Conservation (phyloP, 352 stramenopile genomes). For the Pilasporangium apinafurcum region DNA sequence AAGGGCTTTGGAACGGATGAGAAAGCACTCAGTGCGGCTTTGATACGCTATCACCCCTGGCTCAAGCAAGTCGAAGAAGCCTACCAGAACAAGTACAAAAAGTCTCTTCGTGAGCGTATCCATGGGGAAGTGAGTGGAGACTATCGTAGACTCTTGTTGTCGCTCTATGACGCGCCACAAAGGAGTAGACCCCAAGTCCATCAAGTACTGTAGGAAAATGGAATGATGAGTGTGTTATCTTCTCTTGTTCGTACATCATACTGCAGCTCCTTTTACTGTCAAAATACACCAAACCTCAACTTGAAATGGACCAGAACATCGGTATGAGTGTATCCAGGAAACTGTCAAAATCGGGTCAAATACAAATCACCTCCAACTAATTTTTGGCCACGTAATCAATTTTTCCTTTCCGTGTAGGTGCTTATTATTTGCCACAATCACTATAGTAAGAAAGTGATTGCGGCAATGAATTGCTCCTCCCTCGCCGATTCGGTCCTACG, state of each 20-base stretch:
- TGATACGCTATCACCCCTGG: conserved; percentile 51
- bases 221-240: background rate
- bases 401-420: no score
- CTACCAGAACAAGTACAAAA: conserved; percentile 39
- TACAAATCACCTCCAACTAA: no score
- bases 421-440: no score
- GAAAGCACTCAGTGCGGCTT: conserved; percentile 37
- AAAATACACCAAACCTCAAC: no score
- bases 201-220: background rate
- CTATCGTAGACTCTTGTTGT: conserved; percentile 42
- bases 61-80: conserved; percentile 23
- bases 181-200: background rate
- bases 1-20: conserved; percentile 53
- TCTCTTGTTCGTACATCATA: background rate
- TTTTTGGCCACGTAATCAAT: no score
- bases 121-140: conserved; percentile 47
- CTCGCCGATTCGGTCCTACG: no score
- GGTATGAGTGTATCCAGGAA: no score
- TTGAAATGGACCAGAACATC: no score
- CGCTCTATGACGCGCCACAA: conserved; percentile 31
- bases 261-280: no score
- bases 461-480: no score
- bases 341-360: no score
- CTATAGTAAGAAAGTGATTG: no score
- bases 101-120: conserved; percentile 44